phyloP scores from a whole-genome alignment of 2,329 filamentous ascomycete species.

The Aureobasidium sp. region DNA sequence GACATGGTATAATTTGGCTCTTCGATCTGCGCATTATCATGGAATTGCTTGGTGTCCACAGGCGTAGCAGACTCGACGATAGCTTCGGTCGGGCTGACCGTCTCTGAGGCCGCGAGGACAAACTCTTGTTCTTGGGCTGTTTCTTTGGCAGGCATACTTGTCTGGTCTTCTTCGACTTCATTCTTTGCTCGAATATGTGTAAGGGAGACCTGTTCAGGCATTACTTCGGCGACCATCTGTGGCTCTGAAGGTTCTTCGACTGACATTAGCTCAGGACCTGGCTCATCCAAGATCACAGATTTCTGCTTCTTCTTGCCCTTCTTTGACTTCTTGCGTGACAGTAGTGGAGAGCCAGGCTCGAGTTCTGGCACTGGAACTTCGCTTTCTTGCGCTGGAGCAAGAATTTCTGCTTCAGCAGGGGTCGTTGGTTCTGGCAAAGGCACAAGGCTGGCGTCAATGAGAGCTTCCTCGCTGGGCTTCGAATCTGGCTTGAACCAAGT shows the following conservation, averaged over 20 bases:
- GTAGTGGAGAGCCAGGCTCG: neutral
- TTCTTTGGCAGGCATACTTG: neutral
- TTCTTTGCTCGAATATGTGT: neutral
- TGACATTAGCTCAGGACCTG: neutral
- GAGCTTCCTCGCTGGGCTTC: neutral
- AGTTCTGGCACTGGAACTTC: neutral
- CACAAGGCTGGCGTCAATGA: neutral
- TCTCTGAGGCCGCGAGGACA: too few relatives aligned
- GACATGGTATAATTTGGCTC: neutral
- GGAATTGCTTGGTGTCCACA: neutral
- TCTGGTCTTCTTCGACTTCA: neutral
- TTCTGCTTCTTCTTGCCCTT: conserved; percentile 14
- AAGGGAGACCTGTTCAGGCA: neutral
- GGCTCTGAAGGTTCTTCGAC: neutral
- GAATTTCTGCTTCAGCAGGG: neutral
- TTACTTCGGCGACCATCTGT: neutral
- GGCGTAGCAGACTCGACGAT: neutral
- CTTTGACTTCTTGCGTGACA: conserved; percentile 11
- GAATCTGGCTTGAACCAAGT: conserved; percentile 18
- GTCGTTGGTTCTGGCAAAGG: neutral
- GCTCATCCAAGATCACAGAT: neutral
- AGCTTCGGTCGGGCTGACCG: neutral
- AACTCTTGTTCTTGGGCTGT: neutral
- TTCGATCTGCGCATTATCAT: neutral
- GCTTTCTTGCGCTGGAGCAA: neutral